These are phyloP conservation scores for Penicillium desertorum DNA, from an alignment of 495 filamentous ascomycete genomes.

Conservation along the genomic window DNA sequence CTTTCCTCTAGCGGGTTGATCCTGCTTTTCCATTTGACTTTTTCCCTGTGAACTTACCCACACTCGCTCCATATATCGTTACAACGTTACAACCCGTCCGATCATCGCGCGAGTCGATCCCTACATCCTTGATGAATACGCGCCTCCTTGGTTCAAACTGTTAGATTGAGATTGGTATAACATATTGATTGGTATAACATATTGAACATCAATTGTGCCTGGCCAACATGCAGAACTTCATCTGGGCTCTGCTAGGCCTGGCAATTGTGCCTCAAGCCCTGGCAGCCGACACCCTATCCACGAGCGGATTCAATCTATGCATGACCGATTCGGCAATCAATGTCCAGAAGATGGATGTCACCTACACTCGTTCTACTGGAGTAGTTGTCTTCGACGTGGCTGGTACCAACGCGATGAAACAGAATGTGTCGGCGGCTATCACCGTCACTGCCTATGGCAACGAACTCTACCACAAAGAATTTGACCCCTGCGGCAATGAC, in stretches of 20 bases:
- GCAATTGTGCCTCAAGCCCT: slow-evolving; percentile 45
- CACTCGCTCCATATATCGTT: slow-evolving; percentile 8
- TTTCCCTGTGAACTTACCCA: background rate
- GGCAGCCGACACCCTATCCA: slow-evolving; percentile 73
- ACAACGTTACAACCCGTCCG: slow-evolving; percentile 5
- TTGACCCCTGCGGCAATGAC: slow-evolving; percentile 73
- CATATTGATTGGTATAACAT: background rate
- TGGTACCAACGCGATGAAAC: slow-evolving; percentile 67
- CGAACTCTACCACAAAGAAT: slow-evolving; percentile 72
- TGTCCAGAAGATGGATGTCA: slow-evolving; percentile 72
- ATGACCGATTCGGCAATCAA: slow-evolving; percentile 61
- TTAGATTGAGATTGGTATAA: background rate
- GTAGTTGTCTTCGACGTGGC: slow-evolving; percentile 79
- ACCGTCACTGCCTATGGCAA: slow-evolving; percentile 85
- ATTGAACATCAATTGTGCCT: background rate
- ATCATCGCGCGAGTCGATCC: slow-evolving; percentile 11
- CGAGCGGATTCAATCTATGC: slow-evolving; percentile 77
- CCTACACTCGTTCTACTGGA: slow-evolving; percentile 72
- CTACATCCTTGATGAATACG: slow-evolving; percentile 8
- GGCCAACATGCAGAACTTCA: slow-evolving; percentile 31
- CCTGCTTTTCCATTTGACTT: slow-evolving; percentile 18
- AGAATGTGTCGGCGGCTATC: slow-evolving; percentile 80
- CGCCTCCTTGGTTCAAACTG: background rate
- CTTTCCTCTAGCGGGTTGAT: slow-evolving; percentile 30
- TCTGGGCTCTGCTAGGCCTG: slow-evolving; percentile 35